These are phyloP conservation scores for Microsporum canis DNA, from an alignment of 2,329 filamentous ascomycete genomes.

Conservation along the genomic window DNA sequence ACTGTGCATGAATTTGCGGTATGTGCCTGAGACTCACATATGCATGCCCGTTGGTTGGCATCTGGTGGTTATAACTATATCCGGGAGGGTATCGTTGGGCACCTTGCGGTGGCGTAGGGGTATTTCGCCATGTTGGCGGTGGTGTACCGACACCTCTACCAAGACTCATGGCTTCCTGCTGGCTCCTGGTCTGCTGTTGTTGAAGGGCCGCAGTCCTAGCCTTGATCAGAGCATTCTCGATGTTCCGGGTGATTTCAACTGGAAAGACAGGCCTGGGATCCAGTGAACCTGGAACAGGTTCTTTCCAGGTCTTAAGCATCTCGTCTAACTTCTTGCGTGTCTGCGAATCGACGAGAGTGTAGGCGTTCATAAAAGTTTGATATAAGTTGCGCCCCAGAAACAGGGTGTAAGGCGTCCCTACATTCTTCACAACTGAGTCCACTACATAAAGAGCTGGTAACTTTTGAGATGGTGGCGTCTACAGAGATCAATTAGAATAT, in stretches of 20 bases:
- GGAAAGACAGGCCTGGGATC: constrained; percentile 89
- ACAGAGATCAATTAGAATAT: constrained; percentile 27
- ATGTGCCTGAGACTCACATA: constrained; percentile 15
- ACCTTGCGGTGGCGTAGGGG: constrained; percentile 57
- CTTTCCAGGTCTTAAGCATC: constrained; percentile 97
- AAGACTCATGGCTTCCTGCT: constrained; percentile 45
- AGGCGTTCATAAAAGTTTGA: constrained; percentile 92
- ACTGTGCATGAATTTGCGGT: background rate
- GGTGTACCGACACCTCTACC: constrained; percentile 42
- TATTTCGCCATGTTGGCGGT: constrained; percentile 51
- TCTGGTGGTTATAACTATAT: constrained; percentile 4
- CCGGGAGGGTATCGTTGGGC: constrained; percentile 32
- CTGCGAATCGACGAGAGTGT: constrained; percentile 70
- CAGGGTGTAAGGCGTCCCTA: constrained; percentile 91
- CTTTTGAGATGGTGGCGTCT: constrained; percentile 83
- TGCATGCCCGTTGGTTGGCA: constrained; percentile 22
- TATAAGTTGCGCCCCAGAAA: constrained; percentile 89
- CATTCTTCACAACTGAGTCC: constrained; percentile 97
- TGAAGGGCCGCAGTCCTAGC: constrained; percentile 50
- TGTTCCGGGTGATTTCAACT: constrained; percentile 72
- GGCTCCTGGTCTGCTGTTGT: constrained; percentile 39
- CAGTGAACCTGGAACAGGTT: constrained; percentile 84
- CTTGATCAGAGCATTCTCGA: constrained; percentile 89
- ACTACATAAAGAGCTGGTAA: constrained; percentile 93
- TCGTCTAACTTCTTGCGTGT: constrained; percentile 89